Evolutionary conservation across 2,329 filamentous ascomycete genomes (phyloP).

Genomic region (Coleophoma cylindrospora): DNA sequence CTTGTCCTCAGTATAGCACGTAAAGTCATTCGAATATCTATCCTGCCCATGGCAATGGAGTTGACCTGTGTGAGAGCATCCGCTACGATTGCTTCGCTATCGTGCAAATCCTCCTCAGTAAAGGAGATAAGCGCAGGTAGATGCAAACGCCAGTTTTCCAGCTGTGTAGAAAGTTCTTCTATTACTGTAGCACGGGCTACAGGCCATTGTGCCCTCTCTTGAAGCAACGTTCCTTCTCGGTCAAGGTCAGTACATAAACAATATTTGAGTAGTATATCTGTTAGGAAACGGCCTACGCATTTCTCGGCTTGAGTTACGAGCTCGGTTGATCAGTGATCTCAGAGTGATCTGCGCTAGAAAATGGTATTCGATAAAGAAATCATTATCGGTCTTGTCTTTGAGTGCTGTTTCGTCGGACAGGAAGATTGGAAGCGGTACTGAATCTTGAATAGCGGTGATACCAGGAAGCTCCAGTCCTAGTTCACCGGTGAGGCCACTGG

Average conservation of each 20-base stretch:
- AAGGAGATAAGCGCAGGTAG: neutral
- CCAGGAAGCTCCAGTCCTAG: neutral
- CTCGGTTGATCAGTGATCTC: neutral
- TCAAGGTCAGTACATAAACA: neutral
- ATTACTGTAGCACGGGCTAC: neutral
- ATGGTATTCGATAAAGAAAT: slow-evolving; percentile 1
- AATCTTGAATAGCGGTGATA: neutral
- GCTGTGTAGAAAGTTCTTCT: neutral
- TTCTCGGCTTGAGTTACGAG: neutral
- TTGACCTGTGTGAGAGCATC: neutral
- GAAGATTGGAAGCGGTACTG: neutral
- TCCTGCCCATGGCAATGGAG: neutral
- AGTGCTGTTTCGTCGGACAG: neutral
- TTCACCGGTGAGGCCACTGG: slow-evolving; percentile 1
- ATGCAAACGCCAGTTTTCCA: neutral
- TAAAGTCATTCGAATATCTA: neutral
- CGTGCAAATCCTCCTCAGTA: neutral
- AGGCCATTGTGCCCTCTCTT: neutral
- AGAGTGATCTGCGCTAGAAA: slow-evolving; percentile 3
- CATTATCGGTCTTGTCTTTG: neutral
- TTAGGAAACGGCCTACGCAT: neutral
- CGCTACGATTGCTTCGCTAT: no score
- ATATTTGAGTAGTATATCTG: neutral
- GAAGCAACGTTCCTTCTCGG: neutral
- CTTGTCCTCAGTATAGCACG: neutral